These are phyloP conservation scores for Corymbia calophylla DNA, from an alignment of 441 rosid species.

Conservation along the genomic window DNA sequence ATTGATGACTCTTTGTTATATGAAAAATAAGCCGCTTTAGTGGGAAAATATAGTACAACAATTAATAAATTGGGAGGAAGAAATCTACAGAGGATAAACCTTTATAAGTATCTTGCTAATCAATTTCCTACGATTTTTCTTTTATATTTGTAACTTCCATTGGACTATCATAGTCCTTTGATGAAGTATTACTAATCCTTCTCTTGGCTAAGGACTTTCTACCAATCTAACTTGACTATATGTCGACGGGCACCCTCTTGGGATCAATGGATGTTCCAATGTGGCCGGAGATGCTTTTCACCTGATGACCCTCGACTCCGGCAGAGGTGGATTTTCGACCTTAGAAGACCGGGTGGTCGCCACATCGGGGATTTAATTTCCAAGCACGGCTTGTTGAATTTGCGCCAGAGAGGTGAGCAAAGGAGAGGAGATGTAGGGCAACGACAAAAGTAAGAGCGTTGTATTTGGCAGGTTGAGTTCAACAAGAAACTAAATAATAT, in stretches of 20 bases:
- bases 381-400: background rate
- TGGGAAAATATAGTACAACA: background rate
- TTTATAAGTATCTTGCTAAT: background rate
- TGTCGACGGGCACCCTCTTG: background rate
- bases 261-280: background rate
- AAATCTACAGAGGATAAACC: background rate
- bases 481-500: background rate
- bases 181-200: background rate
- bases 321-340: background rate
- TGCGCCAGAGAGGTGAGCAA: background rate
- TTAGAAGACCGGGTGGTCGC: background rate
- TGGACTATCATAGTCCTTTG: background rate
- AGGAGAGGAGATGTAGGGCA: background rate
- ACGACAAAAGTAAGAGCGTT: background rate
- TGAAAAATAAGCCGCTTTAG: background rate
- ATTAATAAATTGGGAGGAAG: background rate
- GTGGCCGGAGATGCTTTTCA: background rate
- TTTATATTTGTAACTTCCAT: background rate
- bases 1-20: background rate
- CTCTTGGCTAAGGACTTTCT: background rate
- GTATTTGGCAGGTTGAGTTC: conserved; percentile 20
- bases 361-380: background rate
- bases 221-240: background rate
- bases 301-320: background rate
- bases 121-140: background rate